Base-by-base conservation (phyloP, 139 green algal genomes). In the Chlamydomonas schloesseri region DNA sequence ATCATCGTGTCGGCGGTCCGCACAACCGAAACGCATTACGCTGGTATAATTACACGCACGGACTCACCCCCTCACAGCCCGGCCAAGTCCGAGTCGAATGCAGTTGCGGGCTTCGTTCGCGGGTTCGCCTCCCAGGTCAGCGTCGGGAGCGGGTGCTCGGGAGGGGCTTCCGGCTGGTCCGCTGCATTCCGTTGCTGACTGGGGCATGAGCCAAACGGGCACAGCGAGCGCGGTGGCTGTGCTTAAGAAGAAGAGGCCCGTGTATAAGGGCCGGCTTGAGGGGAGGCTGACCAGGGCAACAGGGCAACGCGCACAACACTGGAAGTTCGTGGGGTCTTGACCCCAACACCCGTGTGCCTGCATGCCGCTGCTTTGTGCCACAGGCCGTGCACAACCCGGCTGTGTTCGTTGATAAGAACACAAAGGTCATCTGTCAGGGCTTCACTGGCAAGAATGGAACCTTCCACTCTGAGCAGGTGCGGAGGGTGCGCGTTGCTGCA, bases 381-480 rank as follows among this genome's bases (percentile, higher is more conserved):
- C 88, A 95, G 91, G 87, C 86, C 42, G 42, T 50, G 0, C 79
- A 88, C 28, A 64, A 90, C 34, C 96, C 96, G 0, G 97, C 97
- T n/a, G 97, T 99, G 28, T 99, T 99, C 88, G 94, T 99, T 15
- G 94, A 99, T 83, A 98, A 98, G 80, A 94, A 92, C 72, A 99
- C 98, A 15, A 98, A 97, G 79, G 97, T 99, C 21, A 97, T 99
- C 55, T 96, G 93, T 82, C 96, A 98, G 87, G 98, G 98, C 34
- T 90, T 99, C 74, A 99, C 98, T 3, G 98, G 98, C 58, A 99
- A 99, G 93, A 99, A 98, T 65, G 98, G 98, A 55, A 99, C 96
- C 53, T 99, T 99, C 89, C 98, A 99, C 89, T 97, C 95, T 6
- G 91, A 99, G 89, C 97, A 98, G 94, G 95, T 42, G 4, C 9